Percentiles rank a stretch among this genome's conserved stretches.
Conservation (phyloP, 495 filamentous ascomycete species). For the Cenococcum geophilum region DNA sequence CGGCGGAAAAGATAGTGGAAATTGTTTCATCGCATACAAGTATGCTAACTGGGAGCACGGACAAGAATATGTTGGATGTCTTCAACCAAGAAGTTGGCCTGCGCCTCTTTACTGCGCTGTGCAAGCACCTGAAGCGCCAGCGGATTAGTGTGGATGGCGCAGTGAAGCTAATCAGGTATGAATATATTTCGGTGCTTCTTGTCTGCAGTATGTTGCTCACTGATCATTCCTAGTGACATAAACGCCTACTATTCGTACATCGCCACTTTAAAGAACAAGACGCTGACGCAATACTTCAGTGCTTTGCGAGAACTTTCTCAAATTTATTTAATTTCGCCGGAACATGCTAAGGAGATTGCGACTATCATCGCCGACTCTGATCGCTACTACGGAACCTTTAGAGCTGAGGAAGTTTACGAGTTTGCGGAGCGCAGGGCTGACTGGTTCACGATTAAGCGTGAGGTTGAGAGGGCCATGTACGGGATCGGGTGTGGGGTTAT, state of each 20-base stretch:
- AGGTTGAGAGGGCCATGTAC: constrained; percentile 97
- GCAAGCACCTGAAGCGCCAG: constrained; percentile 96
- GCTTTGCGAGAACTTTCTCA: constrained; percentile 88
- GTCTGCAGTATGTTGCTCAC: constrained; percentile 1
- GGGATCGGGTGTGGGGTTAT: constrained; percentile 84
- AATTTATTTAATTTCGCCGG: constrained; percentile 86
- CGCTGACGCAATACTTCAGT: constrained; percentile 81
- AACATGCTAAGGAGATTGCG: constrained; percentile 90
- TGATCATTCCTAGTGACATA: constrained; percentile 61
- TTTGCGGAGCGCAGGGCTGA: constrained; percentile 91
- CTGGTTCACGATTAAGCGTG: constrained; percentile 79
- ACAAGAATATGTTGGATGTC: constrained; percentile 95
- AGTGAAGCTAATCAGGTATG: constrained; percentile 77
- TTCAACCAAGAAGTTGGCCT: constrained; percentile 98
- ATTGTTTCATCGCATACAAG: constrained; percentile 80
- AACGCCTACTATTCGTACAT: constrained; percentile 88
- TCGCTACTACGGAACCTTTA: constrained; percentile 84
- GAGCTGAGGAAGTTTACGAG: constrained; percentile 95
- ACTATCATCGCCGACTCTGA: constrained; percentile 87
- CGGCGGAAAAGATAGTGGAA: constrained; percentile 72
- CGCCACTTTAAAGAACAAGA: constrained; percentile 68
- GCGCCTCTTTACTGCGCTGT: constrained; percentile 79
- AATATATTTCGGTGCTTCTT: constrained; percentile 1
- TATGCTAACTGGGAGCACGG: constrained; percentile 87
- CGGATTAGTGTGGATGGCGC: constrained; percentile 85